Percentiles rank a stretch among this genome's conserved stretches.
Evolutionary conservation across 805 yeast genomes (phyloP).

Genomic region (Pichia phayaonensis): DNA sequence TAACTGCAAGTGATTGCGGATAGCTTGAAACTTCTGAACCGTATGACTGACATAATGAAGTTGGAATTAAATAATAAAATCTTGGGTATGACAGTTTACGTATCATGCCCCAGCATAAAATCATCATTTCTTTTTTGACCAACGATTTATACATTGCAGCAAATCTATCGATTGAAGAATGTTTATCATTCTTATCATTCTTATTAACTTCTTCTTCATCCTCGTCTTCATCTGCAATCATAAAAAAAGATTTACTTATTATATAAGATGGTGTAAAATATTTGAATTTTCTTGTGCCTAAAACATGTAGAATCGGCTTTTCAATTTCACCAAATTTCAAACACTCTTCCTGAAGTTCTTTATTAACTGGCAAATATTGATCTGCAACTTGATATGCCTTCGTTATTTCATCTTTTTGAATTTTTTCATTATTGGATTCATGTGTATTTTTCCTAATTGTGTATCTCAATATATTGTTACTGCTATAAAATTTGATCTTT

Average conservation of each 20-base stretch:
- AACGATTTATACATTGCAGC: conserved; percentile 60
- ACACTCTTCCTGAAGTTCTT: conserved; percentile 5
- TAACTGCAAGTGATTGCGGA: conserved; percentile 69
- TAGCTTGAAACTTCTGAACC: conserved; percentile 17
- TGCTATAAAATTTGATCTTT: conserved; percentile 39
- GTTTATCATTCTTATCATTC: conserved; percentile 25
- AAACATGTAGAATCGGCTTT: conserved; percentile 48
- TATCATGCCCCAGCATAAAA: conserved; percentile 65
- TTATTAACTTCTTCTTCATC: conserved; percentile 15
- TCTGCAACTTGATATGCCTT: conserved; percentile 42
- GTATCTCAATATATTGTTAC: conserved; percentile 41
- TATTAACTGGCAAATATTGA: conserved; percentile 27
- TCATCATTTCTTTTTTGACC: conserved; percentile 43
- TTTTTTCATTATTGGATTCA: conserved; percentile 38
- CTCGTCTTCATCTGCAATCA: conserved; percentile 58
- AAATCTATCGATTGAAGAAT: conserved; percentile 56
- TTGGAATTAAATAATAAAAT: conserved; percentile 54
- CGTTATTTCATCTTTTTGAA: conserved; percentile 22
- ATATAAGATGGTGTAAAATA: conserved; percentile 45
- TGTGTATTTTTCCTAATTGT: conserved; percentile 42
- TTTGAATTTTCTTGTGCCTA: conserved; percentile 54
- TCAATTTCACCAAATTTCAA: conserved; percentile 25
- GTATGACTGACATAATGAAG: conserved; percentile 22
- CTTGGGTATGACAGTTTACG: conserved; percentile 47
- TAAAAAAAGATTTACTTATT: conserved; percentile 47